Conservation (phyloP, 768 basidiomycete genomes). For the Leccinum fibrillosum region DNA sequence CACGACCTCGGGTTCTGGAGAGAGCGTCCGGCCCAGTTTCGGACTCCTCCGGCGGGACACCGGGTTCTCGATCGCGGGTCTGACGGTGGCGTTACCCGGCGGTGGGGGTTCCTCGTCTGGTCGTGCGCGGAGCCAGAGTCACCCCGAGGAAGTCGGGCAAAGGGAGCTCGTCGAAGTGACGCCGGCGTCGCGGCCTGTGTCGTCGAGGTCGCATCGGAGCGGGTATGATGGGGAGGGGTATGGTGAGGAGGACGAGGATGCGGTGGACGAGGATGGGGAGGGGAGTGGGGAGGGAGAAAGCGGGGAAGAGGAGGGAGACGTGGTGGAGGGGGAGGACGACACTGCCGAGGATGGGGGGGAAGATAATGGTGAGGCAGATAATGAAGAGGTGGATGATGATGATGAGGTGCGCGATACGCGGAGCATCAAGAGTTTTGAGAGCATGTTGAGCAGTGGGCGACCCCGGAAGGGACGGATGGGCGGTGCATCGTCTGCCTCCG, state of each 20-base stretch:
- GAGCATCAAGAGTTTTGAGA: constrained; percentile 85
- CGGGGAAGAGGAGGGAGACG: constrained; percentile 26
- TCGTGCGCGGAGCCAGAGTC: constrained; percentile 1
- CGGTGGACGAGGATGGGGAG: constrained; percentile 2
- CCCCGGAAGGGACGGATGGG: constrained; percentile 8
- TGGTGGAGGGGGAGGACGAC: constrained; percentile 23
- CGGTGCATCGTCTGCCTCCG: neutral
- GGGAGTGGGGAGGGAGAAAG: neutral
- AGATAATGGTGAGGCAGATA: neutral
- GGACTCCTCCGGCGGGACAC: constrained; percentile 72
- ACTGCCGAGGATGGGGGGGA: constrained; percentile 20
- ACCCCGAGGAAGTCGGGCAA: constrained; percentile 39
- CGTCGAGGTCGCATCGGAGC: constrained; percentile 34
- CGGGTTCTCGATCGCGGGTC: constrained; percentile 78
- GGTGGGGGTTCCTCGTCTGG: constrained; percentile 7
- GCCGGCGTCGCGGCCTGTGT: constrained; percentile 44
- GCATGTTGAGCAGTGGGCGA: constrained; percentile 58
- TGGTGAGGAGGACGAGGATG: constrained; percentile 12
- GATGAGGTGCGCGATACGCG: constrained; percentile 50
- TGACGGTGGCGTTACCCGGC: constrained; percentile 62
- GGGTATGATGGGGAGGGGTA: constrained; percentile 18
- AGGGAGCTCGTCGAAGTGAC: constrained; percentile 53
- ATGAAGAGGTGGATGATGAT: constrained; percentile 27
- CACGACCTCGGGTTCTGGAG: neutral
- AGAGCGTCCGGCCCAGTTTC: constrained; percentile 47